phyloP scores from a whole-genome alignment of 1,139 yeast species.

The Meyerozyma smithsonii region DNA sequence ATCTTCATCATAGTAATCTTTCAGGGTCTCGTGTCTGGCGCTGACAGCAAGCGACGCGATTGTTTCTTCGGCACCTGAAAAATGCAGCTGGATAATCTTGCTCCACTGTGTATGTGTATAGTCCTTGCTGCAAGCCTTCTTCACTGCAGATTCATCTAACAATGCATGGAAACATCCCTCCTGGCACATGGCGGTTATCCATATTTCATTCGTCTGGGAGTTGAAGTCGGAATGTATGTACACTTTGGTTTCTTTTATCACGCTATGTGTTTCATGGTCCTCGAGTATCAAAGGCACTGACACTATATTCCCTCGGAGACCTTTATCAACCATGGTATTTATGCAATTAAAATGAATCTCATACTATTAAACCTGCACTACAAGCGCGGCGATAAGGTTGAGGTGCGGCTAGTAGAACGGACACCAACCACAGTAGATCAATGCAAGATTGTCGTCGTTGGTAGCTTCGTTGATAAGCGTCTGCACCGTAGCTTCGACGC shows the following conservation, averaged over 20 bases:
- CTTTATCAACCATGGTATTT: neutral
- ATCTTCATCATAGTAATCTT: conserved; percentile 1
- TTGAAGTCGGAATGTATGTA: conserved; percentile 10
- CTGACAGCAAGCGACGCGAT: neutral
- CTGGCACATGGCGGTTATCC: conserved; percentile 15
- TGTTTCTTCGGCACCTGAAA: neutral
- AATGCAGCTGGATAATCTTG: neutral
- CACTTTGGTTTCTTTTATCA: conserved; percentile 15
- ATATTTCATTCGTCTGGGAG: conserved; percentile 5
- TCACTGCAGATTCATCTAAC: neutral
- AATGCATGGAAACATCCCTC: conserved; percentile 16
- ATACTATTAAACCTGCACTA: neutral
- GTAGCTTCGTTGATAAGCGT: conserved; percentile 78
- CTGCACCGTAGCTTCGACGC: conserved; percentile 79
- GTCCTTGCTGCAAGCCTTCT: neutral
- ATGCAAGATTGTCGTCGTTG: conserved; percentile 60
- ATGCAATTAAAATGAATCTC: conserved; percentile 1
- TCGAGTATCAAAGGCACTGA: conserved; percentile 21
- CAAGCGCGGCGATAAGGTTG: too few relatives aligned
- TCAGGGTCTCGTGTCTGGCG: neutral
- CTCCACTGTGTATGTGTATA: neutral
- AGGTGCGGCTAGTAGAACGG: conserved; percentile 37
- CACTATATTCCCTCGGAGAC: conserved; percentile 11
- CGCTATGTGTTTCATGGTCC: conserved; percentile 12
- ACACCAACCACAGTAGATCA: conserved; percentile 83